Base-by-base conservation (phyloP, 2,329 filamentous ascomycete species). In the Cladosporium sp. region DNA sequence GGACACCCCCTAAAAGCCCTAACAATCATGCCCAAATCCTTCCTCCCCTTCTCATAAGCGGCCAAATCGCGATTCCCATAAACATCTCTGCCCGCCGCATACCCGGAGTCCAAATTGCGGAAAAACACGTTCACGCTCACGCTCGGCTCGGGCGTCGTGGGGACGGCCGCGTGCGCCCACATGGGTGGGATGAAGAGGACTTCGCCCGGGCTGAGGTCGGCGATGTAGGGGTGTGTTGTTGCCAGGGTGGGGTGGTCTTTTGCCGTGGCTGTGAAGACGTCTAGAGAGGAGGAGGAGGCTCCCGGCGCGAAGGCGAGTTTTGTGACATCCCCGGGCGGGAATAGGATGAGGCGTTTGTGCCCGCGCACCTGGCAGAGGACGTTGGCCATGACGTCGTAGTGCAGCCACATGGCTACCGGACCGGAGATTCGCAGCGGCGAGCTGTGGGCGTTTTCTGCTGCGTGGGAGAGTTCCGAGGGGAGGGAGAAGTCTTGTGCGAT, bases 51-150 rank as follows among this genome's bases (percentile, higher is more conserved):
- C 64, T 95, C 88, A 63, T 94, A 95, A 1, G 85, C 86, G 33
- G 85, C 84, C 43, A 95, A 67, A 67, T 95, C 91, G 33, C 88
- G 77, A 63, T 95, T 95, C 1, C 88, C 90, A 63, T 95, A 95
- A 0, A 95, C 85, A 64, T 95, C 90, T 56, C 83, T 79, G 1
- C 90, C 89, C 1, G 77, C 67, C 1, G 88, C 82, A 64, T 93
- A 93, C 1, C 79, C 82, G 3, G 82, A 72, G n/a, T 56, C 33
- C 19, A 64, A 43, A 54, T 83, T 84, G 38, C 83, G 81, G 70
- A 94, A 95, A 72, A 95, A 95, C 22, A 92, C 79, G 64, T 95
- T 95, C n/a, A 95, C 83, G 1, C 88, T 88, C 7, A 95, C 75
- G 58, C 87, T 90, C 53, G 81, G 66, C 3, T 65, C 65, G 12